Evolutionary conservation across 2,329 filamentous ascomycete genomes (phyloP).

Genomic region (Ophidiomyces ophidiicola): DNA sequence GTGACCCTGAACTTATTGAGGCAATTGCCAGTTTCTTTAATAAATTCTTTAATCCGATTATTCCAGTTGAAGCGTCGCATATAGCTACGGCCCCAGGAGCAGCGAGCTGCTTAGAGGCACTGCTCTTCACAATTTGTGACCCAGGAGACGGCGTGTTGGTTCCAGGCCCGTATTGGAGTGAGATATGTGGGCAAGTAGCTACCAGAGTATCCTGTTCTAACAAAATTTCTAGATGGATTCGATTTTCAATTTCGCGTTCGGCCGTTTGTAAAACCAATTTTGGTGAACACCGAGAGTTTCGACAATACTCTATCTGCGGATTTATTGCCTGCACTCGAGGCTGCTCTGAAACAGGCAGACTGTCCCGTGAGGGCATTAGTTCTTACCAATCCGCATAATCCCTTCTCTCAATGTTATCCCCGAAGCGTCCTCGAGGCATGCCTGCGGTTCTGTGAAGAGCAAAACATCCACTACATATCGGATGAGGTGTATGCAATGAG

Average conservation of each 20-base stretch:
- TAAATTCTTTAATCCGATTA: too few species aligned
- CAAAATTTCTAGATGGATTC: background rate
- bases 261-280: background rate
- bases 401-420: constrained; percentile 1
- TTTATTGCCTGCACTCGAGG: background rate
- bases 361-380: background rate
- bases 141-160: constrained; percentile 1
- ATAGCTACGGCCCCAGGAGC: too few species aligned
- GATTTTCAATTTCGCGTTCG: constrained; percentile 1
- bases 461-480: too few species aligned
- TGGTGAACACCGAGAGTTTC: background rate
- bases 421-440: background rate
- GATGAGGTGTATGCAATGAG: too few species aligned
- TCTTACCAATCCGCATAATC: constrained; percentile 3
- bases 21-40: too few species aligned
- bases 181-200: background rate
- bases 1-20: too few species aligned
- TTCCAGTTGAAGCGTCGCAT: too few species aligned
- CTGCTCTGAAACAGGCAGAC: background rate
- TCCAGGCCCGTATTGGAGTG: constrained; percentile 2
- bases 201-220: background rate
- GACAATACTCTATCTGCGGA: background rate
- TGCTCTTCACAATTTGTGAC: constrained; percentile 3
- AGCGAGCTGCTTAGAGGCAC: background rate
- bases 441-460: too few species aligned